phyloP scores from a whole-genome alignment of 495 filamentous ascomycete genomes.

The Hapsidospora chrysogenum region DNA sequence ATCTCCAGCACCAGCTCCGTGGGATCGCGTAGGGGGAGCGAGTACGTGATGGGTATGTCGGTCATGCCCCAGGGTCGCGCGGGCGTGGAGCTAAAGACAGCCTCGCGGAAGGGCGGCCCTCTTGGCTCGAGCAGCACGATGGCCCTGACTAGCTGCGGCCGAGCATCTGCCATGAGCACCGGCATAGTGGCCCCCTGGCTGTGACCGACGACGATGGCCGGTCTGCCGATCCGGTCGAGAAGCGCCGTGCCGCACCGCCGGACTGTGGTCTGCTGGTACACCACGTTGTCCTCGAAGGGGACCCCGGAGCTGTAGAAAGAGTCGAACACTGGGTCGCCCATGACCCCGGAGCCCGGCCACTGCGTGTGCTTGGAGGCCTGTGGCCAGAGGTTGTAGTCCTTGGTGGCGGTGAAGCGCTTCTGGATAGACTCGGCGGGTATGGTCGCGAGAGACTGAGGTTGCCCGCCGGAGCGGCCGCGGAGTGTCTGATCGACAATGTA shows the following conservation, averaged over 20 bases:
- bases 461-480: conserved; percentile 10
- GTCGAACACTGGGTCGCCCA: conserved; percentile 33
- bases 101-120: conserved; percentile 31
- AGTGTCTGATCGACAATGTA: conserved; percentile 29
- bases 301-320: conserved; percentile 24
- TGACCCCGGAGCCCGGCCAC: conserved; percentile 28
- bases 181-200: conserved; percentile 30
- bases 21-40: conserved; percentile 16
- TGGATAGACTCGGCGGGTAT: conserved; percentile 10
- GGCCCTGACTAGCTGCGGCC: conserved; percentile 25
- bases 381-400: conserved; percentile 15
- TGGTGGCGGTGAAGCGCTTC: conserved; percentile 20
- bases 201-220: conserved; percentile 30
- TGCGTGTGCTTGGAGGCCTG: conserved; percentile 30
- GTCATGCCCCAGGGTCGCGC: conserved; percentile 25
- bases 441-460: not conserved
- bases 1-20: conserved; percentile 12
- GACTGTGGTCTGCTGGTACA: conserved; percentile 21
- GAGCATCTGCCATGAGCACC: conserved; percentile 30
- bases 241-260: conserved; percentile 25
- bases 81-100: conserved; percentile 8
- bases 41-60: conserved; percentile 30
- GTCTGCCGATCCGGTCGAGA: conserved; percentile 28
- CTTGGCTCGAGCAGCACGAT: conserved; percentile 36
- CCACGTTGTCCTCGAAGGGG: conserved; percentile 8